These are phyloP conservation scores for Euphrasia arctica DNA, from an alignment of 305 asterid genomes.

Conservation along the genomic window DNA sequence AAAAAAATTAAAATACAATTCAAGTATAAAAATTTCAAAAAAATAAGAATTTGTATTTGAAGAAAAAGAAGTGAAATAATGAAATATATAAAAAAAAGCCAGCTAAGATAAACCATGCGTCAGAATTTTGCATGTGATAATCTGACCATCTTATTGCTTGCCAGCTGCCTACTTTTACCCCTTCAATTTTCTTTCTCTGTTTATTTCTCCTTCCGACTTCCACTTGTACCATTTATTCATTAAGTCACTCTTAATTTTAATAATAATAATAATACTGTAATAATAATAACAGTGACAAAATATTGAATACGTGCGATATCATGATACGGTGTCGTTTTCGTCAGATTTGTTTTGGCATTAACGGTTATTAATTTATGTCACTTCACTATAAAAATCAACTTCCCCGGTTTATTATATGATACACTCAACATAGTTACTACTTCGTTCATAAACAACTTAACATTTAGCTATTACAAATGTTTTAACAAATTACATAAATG, in stretches of 20 bases:
- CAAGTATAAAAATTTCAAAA: too few species aligned
- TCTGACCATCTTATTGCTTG: slow-evolving; percentile 30
- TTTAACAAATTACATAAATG: too few species aligned
- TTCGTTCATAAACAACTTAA: too few species aligned
- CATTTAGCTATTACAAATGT: too few species aligned
- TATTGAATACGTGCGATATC: slow-evolving; percentile 23
- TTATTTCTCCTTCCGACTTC: not conserved
- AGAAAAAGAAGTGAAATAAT: slow-evolving; percentile 2
- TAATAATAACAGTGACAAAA: not conserved
- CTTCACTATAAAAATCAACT: slow-evolving; percentile 17
- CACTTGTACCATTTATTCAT: slow-evolving; percentile 4
- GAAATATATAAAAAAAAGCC: slow-evolving; percentile 18
- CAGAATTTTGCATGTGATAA: slow-evolving; percentile 36
- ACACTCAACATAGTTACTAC: too few species aligned
- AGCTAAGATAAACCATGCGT: slow-evolving; percentile 27
- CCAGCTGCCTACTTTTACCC: slow-evolving; percentile 31
- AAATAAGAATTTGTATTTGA: too few species aligned
- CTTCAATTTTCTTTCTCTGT: slow-evolving; percentile 6
- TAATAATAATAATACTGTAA: too few species aligned
- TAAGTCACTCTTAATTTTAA: too few species aligned
- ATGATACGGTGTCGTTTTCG: slow-evolving; percentile 18
- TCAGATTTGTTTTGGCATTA: slow-evolving; percentile 3
- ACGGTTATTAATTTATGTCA: slow-evolving; percentile 4
- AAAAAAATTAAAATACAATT: too few species aligned
- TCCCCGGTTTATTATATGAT: not conserved